Evolutionary conservation across 1,284 basidiomycete species (phyloP).

Genomic region (Amylostereum areolatum): DNA sequence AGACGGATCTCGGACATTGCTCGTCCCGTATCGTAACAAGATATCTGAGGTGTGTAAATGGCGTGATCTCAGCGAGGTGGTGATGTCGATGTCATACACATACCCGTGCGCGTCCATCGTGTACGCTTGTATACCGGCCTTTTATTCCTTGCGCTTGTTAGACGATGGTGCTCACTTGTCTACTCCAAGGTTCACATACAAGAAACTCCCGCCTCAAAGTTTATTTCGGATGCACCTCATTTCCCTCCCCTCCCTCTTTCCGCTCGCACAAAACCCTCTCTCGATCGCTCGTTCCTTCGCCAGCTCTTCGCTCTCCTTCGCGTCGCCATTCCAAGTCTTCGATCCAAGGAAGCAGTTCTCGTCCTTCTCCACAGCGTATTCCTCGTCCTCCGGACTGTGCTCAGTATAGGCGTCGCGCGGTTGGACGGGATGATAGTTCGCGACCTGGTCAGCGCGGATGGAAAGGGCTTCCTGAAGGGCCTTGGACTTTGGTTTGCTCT

Average conservation of each 20-base stretch:
- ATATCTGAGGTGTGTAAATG: conserved; percentile 47
- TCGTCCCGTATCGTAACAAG: conserved; percentile 60
- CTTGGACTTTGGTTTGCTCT: conserved; percentile 87
- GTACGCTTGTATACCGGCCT: too few species aligned
- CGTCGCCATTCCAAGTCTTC: conserved; percentile 70
- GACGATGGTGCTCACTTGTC: not conserved
- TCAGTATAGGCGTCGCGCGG: conserved; percentile 84
- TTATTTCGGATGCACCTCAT: conserved; percentile 39
- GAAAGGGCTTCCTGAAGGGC: conserved; percentile 78
- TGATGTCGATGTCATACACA: too few species aligned
- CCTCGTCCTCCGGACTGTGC: conserved; percentile 79
- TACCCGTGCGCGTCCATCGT: too few species aligned
- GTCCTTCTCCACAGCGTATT: conserved; percentile 83
- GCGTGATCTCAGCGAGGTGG: too few species aligned
- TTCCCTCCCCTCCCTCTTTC: conserved; percentile 49
- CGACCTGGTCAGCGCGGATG: conserved; percentile 86
- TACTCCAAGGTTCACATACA: conserved; percentile 26
- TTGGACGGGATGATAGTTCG: conserved; percentile 90
- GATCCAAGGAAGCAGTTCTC: conserved; percentile 74
- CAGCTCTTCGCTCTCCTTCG: conserved; percentile 77
- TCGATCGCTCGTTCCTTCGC: conserved; percentile 75
- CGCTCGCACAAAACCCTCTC: conserved; percentile 49
- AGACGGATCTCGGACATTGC: conserved; percentile 56
- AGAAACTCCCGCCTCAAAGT: conserved; percentile 36
- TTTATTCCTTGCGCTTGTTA: too few species aligned